Base-by-base conservation (phyloP, 257 asterid genomes). In the Dorcoceras hygrometricum region DNA sequence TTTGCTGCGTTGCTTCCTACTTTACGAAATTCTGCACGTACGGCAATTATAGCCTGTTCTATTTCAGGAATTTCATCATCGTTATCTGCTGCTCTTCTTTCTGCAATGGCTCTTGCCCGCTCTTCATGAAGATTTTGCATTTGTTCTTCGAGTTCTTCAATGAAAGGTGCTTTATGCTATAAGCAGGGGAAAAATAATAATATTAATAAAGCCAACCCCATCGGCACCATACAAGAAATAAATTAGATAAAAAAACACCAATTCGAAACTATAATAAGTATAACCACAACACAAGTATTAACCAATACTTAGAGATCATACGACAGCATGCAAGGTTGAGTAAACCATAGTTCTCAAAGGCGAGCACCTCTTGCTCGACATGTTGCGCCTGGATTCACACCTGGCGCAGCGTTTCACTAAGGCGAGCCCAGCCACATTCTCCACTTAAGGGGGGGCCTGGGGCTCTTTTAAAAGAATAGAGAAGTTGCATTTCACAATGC, bases 141-240 rank as follows among this genome's bases (percentile, higher is more conserved):
- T 68, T 85, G 96, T 61, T 91, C 96, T 75, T 90, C 99, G 51
- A 94, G 96, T 81, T 94, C 97, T 80, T 90, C 97, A 23, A 94
- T 90, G 77, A 66, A 88, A 62, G 97, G 97, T 59, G 93, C 96
- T 77, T 89, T 90, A 83, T 94, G 84, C 99, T 94, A 89, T 74
- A 75, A 80, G 43, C 64, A 16, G 27, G 53, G 61, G 71, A 39
- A 12, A 62, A 53, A 48, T 19, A 7, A 34, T 29, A 11, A 31
- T 18, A 72, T 62, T 29, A 74, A 24, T 26, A 65, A 70, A 66
- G 28, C 70, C 46, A 39, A 50, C 56, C 32, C 62, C 55, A 62
- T 23, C 18, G 3, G 22, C 22, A 20, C 67, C 14, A 7, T 22
- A 31, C 54, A 65, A 18, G 23, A 23, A 6, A 34, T 39, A 28